A percentile compares a stretch with the other conserved stretches of the same genome.
Evolutionary conservation across 2,329 filamentous ascomycete species (phyloP).

Genomic region (Fusarium haematococcum): DNA sequence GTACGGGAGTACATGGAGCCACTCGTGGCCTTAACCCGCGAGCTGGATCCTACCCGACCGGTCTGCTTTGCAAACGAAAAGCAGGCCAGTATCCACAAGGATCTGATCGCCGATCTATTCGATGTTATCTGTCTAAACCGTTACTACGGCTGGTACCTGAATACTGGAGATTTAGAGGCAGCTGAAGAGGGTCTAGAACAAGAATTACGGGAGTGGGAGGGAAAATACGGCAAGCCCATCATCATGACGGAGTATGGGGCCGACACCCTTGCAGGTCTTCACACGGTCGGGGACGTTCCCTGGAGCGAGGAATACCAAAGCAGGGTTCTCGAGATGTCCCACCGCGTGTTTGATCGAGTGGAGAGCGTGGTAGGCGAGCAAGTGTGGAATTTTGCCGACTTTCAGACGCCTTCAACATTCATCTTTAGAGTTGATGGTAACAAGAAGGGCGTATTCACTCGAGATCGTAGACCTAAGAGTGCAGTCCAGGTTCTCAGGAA

Average conservation of each 20-base stretch:
- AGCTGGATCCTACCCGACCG: constrained; percentile 18
- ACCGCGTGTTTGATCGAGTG: constrained; percentile 29
- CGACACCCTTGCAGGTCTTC: constrained; percentile 15
- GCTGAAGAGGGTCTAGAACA: constrained; percentile 17
- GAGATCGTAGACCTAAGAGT: constrained; percentile 20
- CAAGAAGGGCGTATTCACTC: constrained; percentile 34
- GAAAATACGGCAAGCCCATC: constrained; percentile 21
- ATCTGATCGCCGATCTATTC: constrained; percentile 20
- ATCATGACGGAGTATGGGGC: constrained; percentile 26
- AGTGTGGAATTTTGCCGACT: constrained; percentile 37
- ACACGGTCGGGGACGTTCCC: constrained; percentile 24
- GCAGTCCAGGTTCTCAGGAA: constrained; percentile 15
- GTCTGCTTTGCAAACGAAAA: constrained; percentile 20
- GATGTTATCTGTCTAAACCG: constrained; percentile 25
- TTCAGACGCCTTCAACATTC: constrained; percentile 14
- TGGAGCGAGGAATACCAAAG: constrained; percentile 36
- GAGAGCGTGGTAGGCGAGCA: constrained; percentile 31
- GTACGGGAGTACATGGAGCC: constrained; percentile 21
- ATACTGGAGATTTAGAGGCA: constrained; percentile 13
- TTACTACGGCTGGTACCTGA: constrained; percentile 28
- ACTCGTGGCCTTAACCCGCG: constrained; percentile 4
- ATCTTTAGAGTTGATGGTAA: constrained; percentile 34
- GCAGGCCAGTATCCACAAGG: constrained; percentile 1
- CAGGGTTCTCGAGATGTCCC: constrained; percentile 25
- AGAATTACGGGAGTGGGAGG: constrained; percentile 10